Conservation (phyloP, 805 yeast species). For the Candida pini region DNA sequence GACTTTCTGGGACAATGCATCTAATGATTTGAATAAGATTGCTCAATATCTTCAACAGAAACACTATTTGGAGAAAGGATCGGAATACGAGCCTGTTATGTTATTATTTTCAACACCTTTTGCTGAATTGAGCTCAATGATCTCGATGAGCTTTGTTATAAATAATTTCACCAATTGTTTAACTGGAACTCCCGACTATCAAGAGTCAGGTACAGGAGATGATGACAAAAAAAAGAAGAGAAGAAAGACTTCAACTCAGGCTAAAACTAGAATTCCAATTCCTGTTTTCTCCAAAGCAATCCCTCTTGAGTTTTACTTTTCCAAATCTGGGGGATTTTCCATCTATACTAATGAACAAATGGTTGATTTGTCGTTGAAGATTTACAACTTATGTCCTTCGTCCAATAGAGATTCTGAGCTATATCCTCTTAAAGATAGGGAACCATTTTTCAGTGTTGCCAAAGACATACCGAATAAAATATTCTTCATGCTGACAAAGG, state of each 20-base stretch:
- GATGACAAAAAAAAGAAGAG: conserved; percentile 25
- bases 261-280: conserved; percentile 11
- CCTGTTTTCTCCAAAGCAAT: conserved; percentile 32
- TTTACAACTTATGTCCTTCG: conserved; percentile 55
- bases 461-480: conserved; percentile 38
- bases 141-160: conserved; percentile 42
- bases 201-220: conserved; percentile 7
- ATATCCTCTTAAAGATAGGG: conserved; percentile 20
- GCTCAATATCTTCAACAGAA: conserved; percentile 11
- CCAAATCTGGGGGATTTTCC: conserved; percentile 28
- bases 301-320: conserved; percentile 34
- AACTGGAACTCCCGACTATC: conserved; percentile 10
- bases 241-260: conserved; percentile 13
- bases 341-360: conserved; percentile 31
- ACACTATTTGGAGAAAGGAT: conserved; percentile 4
- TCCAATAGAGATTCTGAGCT: not conserved
- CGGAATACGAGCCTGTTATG: conserved; percentile 34
- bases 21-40: conserved; percentile 4
- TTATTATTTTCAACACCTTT: conserved; percentile 45
- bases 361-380: conserved; percentile 41
- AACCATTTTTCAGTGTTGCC: conserved; percentile 34
- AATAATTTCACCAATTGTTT: conserved; percentile 39
- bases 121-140: conserved; percentile 36
- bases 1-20: conserved; percentile 27
- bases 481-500: conserved; percentile 37